Conservation (phyloP, 371 early-diverging fungal species). For the Mucor sp. region DNA sequence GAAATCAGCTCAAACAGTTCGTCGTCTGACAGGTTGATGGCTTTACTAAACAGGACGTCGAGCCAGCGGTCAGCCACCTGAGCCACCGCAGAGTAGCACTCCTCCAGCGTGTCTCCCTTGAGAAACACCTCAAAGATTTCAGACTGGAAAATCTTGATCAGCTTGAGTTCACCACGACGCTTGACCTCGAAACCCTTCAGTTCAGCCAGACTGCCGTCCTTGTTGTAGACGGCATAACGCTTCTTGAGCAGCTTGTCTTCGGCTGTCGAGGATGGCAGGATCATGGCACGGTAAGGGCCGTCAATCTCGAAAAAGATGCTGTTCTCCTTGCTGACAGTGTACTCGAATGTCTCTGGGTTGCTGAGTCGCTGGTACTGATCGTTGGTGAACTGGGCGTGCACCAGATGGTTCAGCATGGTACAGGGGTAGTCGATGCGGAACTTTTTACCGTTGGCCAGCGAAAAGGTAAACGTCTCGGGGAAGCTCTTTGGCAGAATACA, state of each 20-base stretch:
- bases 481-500: conserved; percentile 95
- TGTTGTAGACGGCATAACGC: conserved; percentile 98
- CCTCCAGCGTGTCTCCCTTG: conserved; percentile 83
- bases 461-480: conserved; percentile 91
- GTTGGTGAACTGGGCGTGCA: conserved; percentile 97
- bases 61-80: conserved; percentile 95
- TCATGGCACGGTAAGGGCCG: conserved; percentile 99
- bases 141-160: conserved; percentile 98
- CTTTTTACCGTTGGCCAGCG: conserved; percentile 76
- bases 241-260: conserved; percentile 98
- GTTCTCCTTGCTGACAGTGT: conserved; percentile 85
- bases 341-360: conserved; percentile 64
- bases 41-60: conserved; percentile 92
- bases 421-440: conserved; percentile 94
- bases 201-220: conserved; percentile 96
- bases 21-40: conserved; percentile 80
- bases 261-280: conserved; percentile 96
- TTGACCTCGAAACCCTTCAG: conserved; percentile 99
- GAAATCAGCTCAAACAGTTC: conserved; percentile 98
- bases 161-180: conserved; percentile 98
- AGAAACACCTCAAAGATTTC: conserved; percentile 94
- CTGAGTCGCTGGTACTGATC: conserved; percentile 92
- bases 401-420: conserved; percentile 98
- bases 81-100: conserved; percentile 94
- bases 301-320: conserved; percentile 99